Conservation (phyloP, 805 yeast species). For the Huiozyma sinensis region DNA sequence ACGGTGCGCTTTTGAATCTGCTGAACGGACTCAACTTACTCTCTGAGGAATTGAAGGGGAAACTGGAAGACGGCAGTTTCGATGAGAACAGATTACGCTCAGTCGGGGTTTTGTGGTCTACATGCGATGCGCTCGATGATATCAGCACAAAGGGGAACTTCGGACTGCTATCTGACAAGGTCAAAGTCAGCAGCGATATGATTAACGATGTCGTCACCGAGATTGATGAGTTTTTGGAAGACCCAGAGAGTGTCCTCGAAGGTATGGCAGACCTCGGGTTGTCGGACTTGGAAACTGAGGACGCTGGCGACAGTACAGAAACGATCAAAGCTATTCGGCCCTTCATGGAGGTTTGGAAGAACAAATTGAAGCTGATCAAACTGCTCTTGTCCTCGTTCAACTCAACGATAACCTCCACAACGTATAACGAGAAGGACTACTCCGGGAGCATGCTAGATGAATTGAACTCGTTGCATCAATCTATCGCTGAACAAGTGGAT, state of each 20-base stretch:
- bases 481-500: conserved; percentile 41
- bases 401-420: conserved; percentile 42
- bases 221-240: conserved; percentile 55
- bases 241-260: conserved; percentile 34
- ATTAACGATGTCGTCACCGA: conserved; percentile 58
- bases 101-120: conserved; percentile 65
- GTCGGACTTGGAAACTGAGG: conserved; percentile 23
- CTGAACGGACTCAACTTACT: conserved; percentile 15
- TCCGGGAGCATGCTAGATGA: conserved; percentile 38
- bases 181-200: conserved; percentile 29
- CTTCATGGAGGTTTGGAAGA: conserved; percentile 39
- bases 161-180: conserved; percentile 39
- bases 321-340: conserved; percentile 9
- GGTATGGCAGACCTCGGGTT: conserved; percentile 31
- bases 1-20: conserved; percentile 12
- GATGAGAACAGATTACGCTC: conserved; percentile 39
- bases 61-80: conserved; percentile 16
- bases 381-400: conserved; percentile 46
- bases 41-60: conserved; percentile 13
- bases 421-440: conserved; percentile 15
- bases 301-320: conserved; percentile 22
- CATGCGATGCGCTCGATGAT: conserved; percentile 40
- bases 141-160: conserved; percentile 40
- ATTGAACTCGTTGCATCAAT: conserved; percentile 34
- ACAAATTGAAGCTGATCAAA: conserved; percentile 38